Conservation (phyloP, 176 grass and related monocot genomes). For the Juncus effusus region DNA sequence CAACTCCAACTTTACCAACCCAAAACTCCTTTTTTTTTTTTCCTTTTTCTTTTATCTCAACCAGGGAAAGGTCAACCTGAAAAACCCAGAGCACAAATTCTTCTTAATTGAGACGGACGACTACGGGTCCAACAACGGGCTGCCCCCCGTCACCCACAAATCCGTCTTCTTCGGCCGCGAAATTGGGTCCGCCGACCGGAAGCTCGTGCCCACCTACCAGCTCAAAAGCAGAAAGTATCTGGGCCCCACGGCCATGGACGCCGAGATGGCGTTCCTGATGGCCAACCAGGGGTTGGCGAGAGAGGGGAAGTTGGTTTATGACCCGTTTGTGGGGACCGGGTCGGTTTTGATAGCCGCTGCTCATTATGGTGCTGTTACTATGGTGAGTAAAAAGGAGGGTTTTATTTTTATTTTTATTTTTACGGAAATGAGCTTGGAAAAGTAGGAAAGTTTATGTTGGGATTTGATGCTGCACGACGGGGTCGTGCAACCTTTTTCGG, state of each 20-base stretch:
- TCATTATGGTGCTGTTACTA: conserved; percentile 97
- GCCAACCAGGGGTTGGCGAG: conserved; percentile 70
- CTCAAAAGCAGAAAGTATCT: conserved; percentile 89
- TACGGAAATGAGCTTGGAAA: conserved; percentile 33
- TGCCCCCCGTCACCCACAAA: conserved; percentile 75
- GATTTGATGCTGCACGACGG: too few species aligned
- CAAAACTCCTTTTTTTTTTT: too few species aligned
- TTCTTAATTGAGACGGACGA: conserved; percentile 93
- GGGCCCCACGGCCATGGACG: conserved; percentile 89
- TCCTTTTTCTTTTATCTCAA: not conserved
- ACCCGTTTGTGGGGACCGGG: conserved; percentile 92
- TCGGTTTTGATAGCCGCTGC: conserved; percentile 90
- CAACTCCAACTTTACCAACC: too few species aligned
- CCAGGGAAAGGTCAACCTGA: conserved; percentile 86
- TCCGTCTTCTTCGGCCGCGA: conserved; percentile 79
- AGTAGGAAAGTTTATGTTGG: not conserved
- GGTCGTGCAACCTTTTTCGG: too few species aligned
- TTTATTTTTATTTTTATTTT: not conserved
- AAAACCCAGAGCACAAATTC: conserved; percentile 73
- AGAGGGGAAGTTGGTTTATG: conserved; percentile 77
- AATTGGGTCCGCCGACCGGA: conserved; percentile 81
- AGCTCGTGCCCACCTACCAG: conserved; percentile 80
- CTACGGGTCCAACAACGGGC: conserved; percentile 74
- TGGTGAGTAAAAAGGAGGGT: conserved; percentile 47
- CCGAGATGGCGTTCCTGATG: conserved; percentile 96